Conservation (phyloP, 306 rosid genomes). For the Prunus armeniaca region DNA sequence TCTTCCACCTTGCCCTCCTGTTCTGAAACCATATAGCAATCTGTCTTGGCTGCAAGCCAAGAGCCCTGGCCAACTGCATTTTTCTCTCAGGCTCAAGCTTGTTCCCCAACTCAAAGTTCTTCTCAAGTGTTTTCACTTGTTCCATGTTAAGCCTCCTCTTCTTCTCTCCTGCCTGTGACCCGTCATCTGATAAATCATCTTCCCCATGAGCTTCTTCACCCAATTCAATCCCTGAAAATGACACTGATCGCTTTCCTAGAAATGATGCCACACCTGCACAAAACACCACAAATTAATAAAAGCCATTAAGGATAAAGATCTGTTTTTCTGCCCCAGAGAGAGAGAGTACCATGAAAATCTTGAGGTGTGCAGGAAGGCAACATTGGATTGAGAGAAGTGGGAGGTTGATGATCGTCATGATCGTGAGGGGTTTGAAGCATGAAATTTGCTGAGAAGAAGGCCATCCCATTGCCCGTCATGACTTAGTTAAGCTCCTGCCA, state of each 20-base stretch:
- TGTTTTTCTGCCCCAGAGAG: not conserved
- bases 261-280: constrained; percentile 66
- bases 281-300: not conserved
- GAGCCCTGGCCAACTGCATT: constrained; percentile 89
- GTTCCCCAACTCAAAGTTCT: constrained; percentile 87
- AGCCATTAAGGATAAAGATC: not conserved
- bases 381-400: constrained; percentile 67
- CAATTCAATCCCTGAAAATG: constrained; percentile 74
- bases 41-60: constrained; percentile 86
- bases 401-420: constrained; percentile 61
- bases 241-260: constrained; percentile 83
- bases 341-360: constrained; percentile 68
- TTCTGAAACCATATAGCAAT: constrained; percentile 94
- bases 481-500: constrained; percentile 19
- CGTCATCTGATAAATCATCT: constrained; percentile 87
- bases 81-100: constrained; percentile 97
- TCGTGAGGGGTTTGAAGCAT: constrained; percentile 78
- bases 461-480: constrained; percentile 71
- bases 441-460: constrained; percentile 90
- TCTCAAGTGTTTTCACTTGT: constrained; percentile 91
- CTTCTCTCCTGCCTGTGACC: constrained; percentile 87
- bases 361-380: constrained; percentile 80
- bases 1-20: constrained; percentile 96
- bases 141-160: constrained; percentile 89
- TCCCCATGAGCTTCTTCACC: constrained; percentile 71